phyloP scores from a whole-genome alignment of 768 basidiomycete species.

The Dacryopinax primogenitus region DNA sequence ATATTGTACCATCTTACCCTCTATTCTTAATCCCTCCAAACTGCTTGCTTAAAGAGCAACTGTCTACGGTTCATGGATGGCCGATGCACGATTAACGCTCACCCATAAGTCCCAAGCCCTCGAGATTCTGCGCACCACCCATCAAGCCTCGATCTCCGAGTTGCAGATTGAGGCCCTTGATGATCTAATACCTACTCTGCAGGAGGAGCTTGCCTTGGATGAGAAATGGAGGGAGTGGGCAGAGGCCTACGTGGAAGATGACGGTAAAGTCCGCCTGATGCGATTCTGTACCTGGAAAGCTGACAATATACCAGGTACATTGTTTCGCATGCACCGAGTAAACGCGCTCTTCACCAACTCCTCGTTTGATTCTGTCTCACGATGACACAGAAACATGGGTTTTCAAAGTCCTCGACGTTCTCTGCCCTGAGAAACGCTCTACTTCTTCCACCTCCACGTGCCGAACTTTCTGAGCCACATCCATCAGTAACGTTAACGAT shows the following conservation, averaged over 20 bases:
- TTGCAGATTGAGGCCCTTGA: not conserved
- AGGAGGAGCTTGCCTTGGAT: not conserved
- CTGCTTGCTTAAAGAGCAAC: not conserved
- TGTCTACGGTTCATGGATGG: not conserved
- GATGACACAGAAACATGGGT: not conserved
- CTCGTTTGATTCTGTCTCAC: not conserved
- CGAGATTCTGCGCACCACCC: not conserved
- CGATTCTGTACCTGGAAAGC: not conserved
- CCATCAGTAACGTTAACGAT: not conserved
- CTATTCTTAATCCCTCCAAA: not conserved
- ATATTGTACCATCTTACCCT: not conserved
- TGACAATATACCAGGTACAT: not conserved
- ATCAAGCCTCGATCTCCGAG: not conserved
- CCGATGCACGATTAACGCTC: not conserved
- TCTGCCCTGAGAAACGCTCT: not conserved
- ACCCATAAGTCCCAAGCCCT: not conserved
- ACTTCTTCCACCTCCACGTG: not conserved
- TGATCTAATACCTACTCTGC: not conserved
- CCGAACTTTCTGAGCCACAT: not conserved
- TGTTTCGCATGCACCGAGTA: conserved; percentile 1
- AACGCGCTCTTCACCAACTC: not conserved
- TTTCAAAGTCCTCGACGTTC: not conserved
- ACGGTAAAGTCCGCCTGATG: not conserved
- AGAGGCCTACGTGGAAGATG: not conserved
- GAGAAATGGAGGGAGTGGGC: conserved; percentile 6